Conservation (phyloP, 2,329 filamentous ascomycete species). For the Ceratocystis ficicola region DNA sequence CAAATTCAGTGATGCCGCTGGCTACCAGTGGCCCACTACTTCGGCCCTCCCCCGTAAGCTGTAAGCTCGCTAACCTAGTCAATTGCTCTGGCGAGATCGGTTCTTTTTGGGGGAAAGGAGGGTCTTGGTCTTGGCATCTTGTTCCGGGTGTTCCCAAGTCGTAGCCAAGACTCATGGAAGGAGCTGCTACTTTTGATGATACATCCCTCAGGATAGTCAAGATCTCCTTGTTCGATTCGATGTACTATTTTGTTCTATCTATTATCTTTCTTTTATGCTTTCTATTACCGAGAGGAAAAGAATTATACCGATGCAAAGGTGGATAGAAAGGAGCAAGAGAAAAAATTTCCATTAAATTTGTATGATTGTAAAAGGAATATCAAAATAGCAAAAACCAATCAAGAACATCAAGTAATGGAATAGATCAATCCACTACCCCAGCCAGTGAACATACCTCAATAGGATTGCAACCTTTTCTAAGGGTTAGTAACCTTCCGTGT, state of each 20-base stretch:
- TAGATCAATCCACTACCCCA: too few species aligned
- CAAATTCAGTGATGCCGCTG: conserved; percentile 94
- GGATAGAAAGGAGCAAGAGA: background rate
- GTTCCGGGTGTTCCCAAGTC: background rate
- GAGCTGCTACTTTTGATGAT: background rate
- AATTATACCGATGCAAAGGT: background rate
- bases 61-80: conserved; percentile 40
- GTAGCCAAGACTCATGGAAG: background rate
- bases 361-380: background rate
- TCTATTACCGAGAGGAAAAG: conserved; percentile 1
- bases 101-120: conserved; percentile 1
- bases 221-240: conserved; percentile 12
- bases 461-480: background rate
- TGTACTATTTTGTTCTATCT: conserved; percentile 11
- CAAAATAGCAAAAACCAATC: background rate
- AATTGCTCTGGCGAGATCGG: conserved; percentile 21
- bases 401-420: background rate
- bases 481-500: too few species aligned
- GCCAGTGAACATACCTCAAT: too few species aligned
- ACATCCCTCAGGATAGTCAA: background rate
- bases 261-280: conserved; percentile 7
- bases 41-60: conserved; percentile 57
- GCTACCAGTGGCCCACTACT: conserved; percentile 87
- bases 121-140: background rate
- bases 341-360: background rate